These are phyloP conservation scores for Dalbergia cultrata DNA, from an alignment of 306 rosid genomes.

Conservation along the genomic window DNA sequence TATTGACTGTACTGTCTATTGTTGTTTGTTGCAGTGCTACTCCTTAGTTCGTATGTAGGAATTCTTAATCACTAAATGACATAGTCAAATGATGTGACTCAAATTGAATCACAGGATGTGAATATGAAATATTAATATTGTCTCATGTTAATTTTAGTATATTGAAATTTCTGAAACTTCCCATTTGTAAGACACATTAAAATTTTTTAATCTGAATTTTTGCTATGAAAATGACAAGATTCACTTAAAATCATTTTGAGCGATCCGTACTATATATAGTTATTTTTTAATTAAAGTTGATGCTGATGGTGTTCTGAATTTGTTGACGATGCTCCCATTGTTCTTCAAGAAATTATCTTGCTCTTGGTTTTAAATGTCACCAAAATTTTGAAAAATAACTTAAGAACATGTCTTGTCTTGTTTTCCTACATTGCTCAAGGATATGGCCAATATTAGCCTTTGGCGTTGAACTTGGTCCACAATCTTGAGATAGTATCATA, in stretches of 20 bases:
- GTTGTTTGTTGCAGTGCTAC: constrained; percentile 3
- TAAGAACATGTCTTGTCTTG: not conserved
- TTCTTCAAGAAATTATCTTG: constrained; percentile 24
- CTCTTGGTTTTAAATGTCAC: not conserved
- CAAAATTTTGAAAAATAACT: not conserved
- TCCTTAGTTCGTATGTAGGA: not conserved
- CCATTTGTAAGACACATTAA: not conserved
- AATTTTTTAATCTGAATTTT: not conserved
- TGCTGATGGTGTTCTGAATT: not conserved
- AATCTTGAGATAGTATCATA: not conserved
- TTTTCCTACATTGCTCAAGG: too few species aligned
- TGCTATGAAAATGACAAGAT: constrained; percentile 19
- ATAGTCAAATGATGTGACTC: constrained; percentile 12
- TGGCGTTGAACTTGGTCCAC: not conserved
- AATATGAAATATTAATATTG: constrained; percentile 14
- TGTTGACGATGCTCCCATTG: not conserved
- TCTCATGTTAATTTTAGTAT: not conserved
- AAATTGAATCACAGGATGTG: constrained; percentile 11
- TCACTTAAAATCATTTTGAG: constrained; percentile 12
- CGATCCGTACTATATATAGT: not conserved
- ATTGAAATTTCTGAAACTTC: constrained; percentile 9
- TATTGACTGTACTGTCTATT: too few species aligned
- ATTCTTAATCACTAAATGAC: constrained; percentile 23
- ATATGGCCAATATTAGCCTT: not conserved
- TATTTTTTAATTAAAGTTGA: constrained; percentile 29